Evolutionary conservation across 106 monocot species (phyloP).

Genomic region (Ottelia alismoides): DNA sequence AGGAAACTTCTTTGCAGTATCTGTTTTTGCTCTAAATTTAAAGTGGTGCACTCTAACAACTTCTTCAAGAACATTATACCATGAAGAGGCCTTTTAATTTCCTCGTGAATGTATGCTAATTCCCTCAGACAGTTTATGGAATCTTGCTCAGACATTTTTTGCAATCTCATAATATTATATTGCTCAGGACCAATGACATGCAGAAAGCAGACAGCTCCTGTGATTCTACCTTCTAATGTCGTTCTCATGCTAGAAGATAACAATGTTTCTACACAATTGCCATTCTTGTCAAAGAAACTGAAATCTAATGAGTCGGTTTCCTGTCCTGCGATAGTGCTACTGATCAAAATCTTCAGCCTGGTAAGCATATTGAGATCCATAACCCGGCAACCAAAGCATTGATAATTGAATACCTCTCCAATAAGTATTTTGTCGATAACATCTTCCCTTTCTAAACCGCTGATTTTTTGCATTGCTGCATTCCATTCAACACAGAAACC

Average conservation of each 20-base stretch:
- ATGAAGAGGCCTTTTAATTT: conserved; percentile 51
- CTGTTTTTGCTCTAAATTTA: conserved; percentile 43
- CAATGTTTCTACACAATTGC: conserved; percentile 48
- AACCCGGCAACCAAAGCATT: conserved; percentile 39
- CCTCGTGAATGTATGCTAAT: conserved; percentile 40
- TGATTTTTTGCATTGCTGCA: conserved; percentile 52
- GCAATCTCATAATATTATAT: conserved; percentile 48
- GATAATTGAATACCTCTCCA: conserved; percentile 59
- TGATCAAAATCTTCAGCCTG: conserved; percentile 58
- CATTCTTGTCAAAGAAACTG: conserved; percentile 42
- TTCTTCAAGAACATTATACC: conserved; percentile 42
- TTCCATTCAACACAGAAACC: conserved; percentile 73
- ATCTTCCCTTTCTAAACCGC: conserved; percentile 51
- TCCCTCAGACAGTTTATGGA: conserved; percentile 47
- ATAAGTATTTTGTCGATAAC: conserved; percentile 43
- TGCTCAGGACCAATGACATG: conserved; percentile 59
- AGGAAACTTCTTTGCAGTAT: conserved; percentile 32
- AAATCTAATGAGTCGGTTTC: conserved; percentile 45
- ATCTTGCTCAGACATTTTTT: conserved; percentile 48
- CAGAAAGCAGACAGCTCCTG: conserved; percentile 71
- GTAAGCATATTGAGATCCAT: conserved; percentile 52
- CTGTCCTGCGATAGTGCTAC: conserved; percentile 42
- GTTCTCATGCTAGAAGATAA: conserved; percentile 49
- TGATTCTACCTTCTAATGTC: conserved; percentile 47
- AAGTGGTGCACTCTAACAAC: conserved; percentile 40